Percentiles rank a stretch among this genome's conserved stretches.
Evolutionary conservation across 164 flowering plant genomes (phyloP).

Genomic region (Protea cynaroides): DNA sequence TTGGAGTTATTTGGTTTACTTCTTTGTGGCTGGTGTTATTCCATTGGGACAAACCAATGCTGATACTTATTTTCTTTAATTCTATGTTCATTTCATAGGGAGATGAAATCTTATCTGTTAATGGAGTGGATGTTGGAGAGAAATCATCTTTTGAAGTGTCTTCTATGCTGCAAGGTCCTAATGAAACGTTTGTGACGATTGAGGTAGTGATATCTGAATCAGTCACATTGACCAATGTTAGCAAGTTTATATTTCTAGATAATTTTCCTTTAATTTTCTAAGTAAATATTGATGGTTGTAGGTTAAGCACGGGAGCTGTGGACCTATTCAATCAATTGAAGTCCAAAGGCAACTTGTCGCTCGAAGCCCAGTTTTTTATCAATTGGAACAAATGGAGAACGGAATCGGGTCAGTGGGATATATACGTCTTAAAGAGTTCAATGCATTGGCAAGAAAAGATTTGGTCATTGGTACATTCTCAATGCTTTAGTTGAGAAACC

Average conservation of each 20-base stretch:
- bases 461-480: slow-evolving; percentile 59
- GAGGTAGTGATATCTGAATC: slow-evolving; percentile 42
- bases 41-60: slow-evolving; percentile 2
- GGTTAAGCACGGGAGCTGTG: slow-evolving; percentile 93
- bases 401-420: slow-evolving; percentile 70
- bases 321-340: slow-evolving; percentile 59
- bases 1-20: not conserved
- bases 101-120: slow-evolving; percentile 78
- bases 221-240: not conserved
- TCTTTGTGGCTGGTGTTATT: not conserved
- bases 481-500: not conserved
- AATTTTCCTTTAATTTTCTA: not conserved
- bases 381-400: slow-evolving; percentile 63
- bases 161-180: slow-evolving; percentile 89
- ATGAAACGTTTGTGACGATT: slow-evolving; percentile 73
- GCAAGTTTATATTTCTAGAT: not conserved
- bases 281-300: slow-evolving; percentile 20
- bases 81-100: slow-evolving; percentile 45
- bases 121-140: slow-evolving; percentile 76
- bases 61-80: slow-evolving; percentile 4
- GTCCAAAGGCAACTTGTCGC: slow-evolving; percentile 81
- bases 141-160: slow-evolving; percentile 92
- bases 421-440: slow-evolving; percentile 89
- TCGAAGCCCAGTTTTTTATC: slow-evolving; percentile 85
- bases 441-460: slow-evolving; percentile 96